Base-by-base conservation (phyloP, 2,329 filamentous ascomycete genomes). In the Ophiosphaerella narmari region DNA sequence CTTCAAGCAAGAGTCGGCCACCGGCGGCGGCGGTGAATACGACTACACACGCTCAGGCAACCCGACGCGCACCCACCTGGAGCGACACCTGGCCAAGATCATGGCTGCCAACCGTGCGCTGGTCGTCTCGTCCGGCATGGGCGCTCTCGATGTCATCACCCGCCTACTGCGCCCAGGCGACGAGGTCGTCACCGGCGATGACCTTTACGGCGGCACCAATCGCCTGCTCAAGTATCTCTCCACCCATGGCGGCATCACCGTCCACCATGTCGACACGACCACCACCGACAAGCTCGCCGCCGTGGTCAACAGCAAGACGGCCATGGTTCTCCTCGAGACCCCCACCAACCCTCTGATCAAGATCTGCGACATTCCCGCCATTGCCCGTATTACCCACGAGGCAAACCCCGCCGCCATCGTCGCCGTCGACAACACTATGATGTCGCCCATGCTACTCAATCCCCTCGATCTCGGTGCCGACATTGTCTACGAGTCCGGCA, bases 31-130 rank as follows among this genome's bases (percentile, higher is more conserved):
- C 61, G 80, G 84, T 68, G 92, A 97, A 75, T 99, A 97, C 76
- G 94, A 99, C 79, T 99, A 99, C 79, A 97, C 94, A 52, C 90
- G 95, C 54, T 97, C 92, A 32, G 94, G 94, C 48, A 99, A 99
- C 73, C 94, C 94, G 14, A 99, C 94, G 50, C 86, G 94, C 59
- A 96, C 93, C 31, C 94, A 99, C 70, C 85, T 99, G 56, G 94
- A 99, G 79, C 86, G 93, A 51, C 94, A 99, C 75, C 81, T 99
- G 65, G 94, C 95, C 68, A 99, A 99, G 83, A 96, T 99, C 73
- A 99, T 99, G 95, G 92, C 90, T 64, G 94, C 94, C 39, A 86
- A 86, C 66, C 89, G 95, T 48, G 90, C 91, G 8, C 84, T 99
- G 43, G 93, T 95, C 41, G 93, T 97, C 38, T 91, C 92, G 46